Evolutionary conservation across 164 flowering plant genomes (phyloP).

Genomic region (Berberis thunbergii): DNA sequence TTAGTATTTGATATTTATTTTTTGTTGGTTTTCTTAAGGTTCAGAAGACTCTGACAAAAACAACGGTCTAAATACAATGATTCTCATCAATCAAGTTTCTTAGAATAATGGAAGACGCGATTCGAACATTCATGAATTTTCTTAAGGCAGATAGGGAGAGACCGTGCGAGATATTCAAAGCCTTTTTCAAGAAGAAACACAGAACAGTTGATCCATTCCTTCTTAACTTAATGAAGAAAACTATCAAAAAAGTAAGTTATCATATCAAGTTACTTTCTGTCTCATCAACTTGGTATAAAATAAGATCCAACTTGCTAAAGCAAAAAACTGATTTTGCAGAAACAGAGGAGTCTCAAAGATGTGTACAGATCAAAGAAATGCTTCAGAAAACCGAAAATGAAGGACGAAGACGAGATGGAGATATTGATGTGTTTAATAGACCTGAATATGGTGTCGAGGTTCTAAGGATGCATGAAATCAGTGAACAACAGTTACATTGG

Average conservation of each 20-base stretch:
- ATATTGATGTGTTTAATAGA: conserved; percentile 58
- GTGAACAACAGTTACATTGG: conserved; percentile 67
- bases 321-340: conserved; percentile 39
- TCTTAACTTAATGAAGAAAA: conserved; percentile 53
- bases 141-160: conserved; percentile 76
- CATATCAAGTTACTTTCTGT: too few species aligned
- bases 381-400: conserved; percentile 45
- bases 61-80: conserved; percentile 37
- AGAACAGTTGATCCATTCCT: conserved; percentile 52
- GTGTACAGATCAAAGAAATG: conserved; percentile 45
- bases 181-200: conserved; percentile 37
- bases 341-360: conserved; percentile 64
- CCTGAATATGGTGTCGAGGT: conserved; percentile 51
- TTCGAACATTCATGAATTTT: conserved; percentile 83
- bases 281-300: background rate
- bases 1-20: background rate
- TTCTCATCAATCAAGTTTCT: conserved; percentile 58
- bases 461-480: conserved; percentile 53
- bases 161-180: conserved; percentile 33
- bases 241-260: conserved; percentile 45
- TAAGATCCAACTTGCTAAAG: background rate
- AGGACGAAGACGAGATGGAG: conserved; percentile 53
- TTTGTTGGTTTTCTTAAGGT: conserved; percentile 14
- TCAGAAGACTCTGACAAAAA: conserved; percentile 43
- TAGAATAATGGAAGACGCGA: conserved; percentile 64